A percentile compares a stretch with the other conserved stretches of the same genome.
phyloP scores from a whole-genome alignment of 179 eudicot species.

The Beta macrorhiza region DNA sequence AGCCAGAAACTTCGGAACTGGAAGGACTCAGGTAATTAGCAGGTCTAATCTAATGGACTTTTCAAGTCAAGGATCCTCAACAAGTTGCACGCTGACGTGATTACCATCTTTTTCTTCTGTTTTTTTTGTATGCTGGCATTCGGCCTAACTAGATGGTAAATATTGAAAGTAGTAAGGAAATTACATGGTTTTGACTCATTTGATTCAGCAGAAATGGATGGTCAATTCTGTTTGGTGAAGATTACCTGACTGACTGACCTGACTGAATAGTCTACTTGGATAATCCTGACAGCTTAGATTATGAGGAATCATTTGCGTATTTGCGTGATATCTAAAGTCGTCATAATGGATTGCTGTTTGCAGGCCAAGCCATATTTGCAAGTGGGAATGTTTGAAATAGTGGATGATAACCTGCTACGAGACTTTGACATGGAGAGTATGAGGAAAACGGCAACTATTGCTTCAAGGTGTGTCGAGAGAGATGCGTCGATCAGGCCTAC shows the following conservation, averaged over 20 bases:
- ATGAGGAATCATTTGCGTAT: background rate
- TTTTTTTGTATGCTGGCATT: no score
- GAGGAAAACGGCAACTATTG: constrained; percentile 54
- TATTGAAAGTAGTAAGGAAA: background rate
- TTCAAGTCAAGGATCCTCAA: no score
- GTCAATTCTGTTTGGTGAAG: no score
- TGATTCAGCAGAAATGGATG: background rate
- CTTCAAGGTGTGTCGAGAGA: constrained; percentile 73
- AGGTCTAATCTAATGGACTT: background rate
- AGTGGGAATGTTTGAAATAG: constrained; percentile 72
- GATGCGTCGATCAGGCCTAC: constrained; percentile 70
- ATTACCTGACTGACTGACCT: no score
- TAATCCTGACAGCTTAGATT: background rate
- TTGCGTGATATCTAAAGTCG: background rate
- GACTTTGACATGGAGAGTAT: constrained; percentile 67
- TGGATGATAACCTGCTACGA: constrained; percentile 65
- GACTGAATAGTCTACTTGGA: no score
- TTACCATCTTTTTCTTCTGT: no score
- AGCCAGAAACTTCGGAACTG: no score
- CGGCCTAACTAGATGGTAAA: no score
- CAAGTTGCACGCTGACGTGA: no score
- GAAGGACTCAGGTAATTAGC: background rate
- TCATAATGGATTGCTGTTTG: background rate
- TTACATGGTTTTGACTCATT: background rate
- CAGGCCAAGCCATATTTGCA: constrained; percentile 87